phyloP scores from a whole-genome alignment of 2,329 filamentous ascomycete genomes.

The Epichloe coenophiala region DNA sequence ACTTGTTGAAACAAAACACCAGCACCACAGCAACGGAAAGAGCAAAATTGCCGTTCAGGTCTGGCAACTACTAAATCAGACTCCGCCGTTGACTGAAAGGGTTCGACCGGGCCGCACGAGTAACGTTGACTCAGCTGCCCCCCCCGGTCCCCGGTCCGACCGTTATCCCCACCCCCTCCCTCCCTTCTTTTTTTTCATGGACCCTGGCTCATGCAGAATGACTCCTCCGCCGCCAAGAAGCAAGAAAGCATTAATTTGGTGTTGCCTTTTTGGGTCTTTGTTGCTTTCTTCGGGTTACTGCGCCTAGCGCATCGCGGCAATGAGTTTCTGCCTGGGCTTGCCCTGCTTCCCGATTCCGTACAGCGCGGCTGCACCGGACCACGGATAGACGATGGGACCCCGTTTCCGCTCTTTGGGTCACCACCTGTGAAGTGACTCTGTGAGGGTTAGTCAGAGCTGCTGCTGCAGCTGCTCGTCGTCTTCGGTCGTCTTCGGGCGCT shows the following conservation, averaged over 20 bases:
- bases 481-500: not conserved
- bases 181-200: not conserved
- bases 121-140: too few species aligned
- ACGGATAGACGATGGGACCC: not conserved
- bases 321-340: not conserved
- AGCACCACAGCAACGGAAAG: too few species aligned
- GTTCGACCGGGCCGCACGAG: too few species aligned
- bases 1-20: too few species aligned
- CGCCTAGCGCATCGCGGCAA: not conserved
- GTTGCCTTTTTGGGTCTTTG: not conserved
- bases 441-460: slow-evolving; percentile 20
- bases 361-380: slow-evolving; percentile 14
- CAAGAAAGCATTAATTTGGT: not conserved
- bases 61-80: too few species aligned
- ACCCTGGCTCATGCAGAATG: not conserved
- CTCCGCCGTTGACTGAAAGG: too few species aligned
- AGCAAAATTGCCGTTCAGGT: too few species aligned
- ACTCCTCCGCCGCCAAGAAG: not conserved
- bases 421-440: slow-evolving; percentile 10
- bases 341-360: slow-evolving; percentile 11
- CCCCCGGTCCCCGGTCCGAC: too few species aligned
- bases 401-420: slow-evolving; percentile 13
- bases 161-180: not conserved
- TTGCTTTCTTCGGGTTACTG: not conserved
- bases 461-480: not conserved